Evolutionary conservation across 306 rosid genomes (phyloP).

Genomic region (Medicago arabica): DNA sequence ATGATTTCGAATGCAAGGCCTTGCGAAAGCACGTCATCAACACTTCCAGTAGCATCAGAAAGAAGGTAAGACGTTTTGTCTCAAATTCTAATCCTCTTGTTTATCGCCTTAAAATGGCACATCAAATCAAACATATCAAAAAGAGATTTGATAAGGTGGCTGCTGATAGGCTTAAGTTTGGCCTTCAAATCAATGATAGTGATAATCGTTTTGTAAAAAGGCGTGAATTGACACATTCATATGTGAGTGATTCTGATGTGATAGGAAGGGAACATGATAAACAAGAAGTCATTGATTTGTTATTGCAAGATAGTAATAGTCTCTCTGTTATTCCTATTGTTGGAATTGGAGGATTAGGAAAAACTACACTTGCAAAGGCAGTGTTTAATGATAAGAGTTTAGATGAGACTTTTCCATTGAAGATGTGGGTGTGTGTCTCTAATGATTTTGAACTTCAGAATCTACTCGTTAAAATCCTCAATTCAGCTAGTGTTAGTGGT

Average conservation of each 20-base stretch:
- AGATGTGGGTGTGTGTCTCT: not conserved
- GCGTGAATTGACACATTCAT: not conserved
- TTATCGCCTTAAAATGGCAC: too few species aligned
- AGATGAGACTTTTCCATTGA: not conserved
- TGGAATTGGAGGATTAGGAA: not conserved
- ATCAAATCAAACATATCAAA: too few species aligned
- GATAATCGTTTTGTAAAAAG: not conserved
- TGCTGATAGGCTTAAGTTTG: constrained; percentile 18
- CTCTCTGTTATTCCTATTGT: not conserved
- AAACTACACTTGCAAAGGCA: not conserved
- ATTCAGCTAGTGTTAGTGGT: not conserved
- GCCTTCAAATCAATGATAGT: not conserved
- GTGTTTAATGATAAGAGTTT: not conserved
- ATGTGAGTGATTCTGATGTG: not conserved
- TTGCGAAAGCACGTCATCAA: too few species aligned
- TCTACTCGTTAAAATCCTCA: constrained; percentile 32
- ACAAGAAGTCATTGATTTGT: not conserved
- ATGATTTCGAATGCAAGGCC: too few species aligned
- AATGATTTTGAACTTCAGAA: not conserved
- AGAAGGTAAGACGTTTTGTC: too few species aligned
- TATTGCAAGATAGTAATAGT: not conserved
- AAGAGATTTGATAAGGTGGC: not conserved
- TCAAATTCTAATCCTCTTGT: too few species aligned
- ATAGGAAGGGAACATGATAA: not conserved
- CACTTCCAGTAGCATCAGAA: too few species aligned